Base-by-base conservation (phyloP, 1,284 basidiomycete genomes). In the Heliocybe sulcata region DNA sequence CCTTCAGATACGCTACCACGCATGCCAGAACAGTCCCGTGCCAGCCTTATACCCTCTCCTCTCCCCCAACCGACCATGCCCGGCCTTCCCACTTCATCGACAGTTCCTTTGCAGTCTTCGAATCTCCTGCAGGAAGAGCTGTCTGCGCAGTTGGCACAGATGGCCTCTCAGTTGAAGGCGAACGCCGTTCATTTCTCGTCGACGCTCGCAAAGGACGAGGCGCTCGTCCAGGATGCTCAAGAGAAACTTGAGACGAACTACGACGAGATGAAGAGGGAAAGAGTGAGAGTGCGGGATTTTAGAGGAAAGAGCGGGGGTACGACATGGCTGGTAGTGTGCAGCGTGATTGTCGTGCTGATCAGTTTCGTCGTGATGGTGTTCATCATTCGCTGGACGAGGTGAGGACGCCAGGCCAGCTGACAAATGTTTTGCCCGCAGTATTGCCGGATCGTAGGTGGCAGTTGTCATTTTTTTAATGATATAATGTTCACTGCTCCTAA, bases 91-190 rank as follows among this genome's bases (percentile, higher is more conserved):
- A 27, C 33, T 22, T 38, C 58, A 16, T 35, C 51, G 52, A 45
- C 35, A 42, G 50, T 33, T 26, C 45, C 38, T 19, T 68, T 82
- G 33, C 77, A 80, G 65, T 79, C 81, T 58, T 82, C 85, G 10
- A 76, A 72, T 16, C 76, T 78, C 0, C 70, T 86, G 1, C 90
- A 92, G 26, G 81, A 90, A 57, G 82, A 88, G 42, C 79, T 92
- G 45, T 79, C 86, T 0, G 76, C 77, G 3, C 87, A 92, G 65
- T 79, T 92, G 19, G 83, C 84, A 0, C 70, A 79, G 45, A 92
- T 92, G 90, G 86, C 89, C 1, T 72, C 79, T 1, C 90, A 92
- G 66, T 78, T 92, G 49, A 85, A 84, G 63, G 76, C 77, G 23
- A 92, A 92, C 60, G 82, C 87, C 0, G 64, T 82, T 1, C 81